phyloP scores from a whole-genome alignment of 2,329 filamentous ascomycete genomes.

The Myriosclerotinia scirpicola region DNA sequence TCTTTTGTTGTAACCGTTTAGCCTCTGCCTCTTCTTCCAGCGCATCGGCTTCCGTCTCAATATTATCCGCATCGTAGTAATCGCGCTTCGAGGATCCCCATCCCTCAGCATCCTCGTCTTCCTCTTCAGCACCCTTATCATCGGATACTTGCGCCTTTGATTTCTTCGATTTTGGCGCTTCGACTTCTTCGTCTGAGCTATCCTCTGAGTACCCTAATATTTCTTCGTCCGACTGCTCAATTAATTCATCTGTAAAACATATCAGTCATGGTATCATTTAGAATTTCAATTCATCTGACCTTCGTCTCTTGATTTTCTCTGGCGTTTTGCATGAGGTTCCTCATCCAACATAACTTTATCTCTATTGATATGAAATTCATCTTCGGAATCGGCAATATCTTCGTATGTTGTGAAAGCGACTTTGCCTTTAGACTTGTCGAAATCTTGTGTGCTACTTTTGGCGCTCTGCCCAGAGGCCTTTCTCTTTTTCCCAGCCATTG shows the following conservation, averaged over 20 bases:
- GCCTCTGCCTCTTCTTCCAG: conserved; percentile 92
- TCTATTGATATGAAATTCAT: conserved; percentile 85
- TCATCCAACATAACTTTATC: conserved; percentile 88
- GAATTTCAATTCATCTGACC: conserved; percentile 43
- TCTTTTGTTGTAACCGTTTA: conserved; percentile 84
- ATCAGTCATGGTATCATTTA: conserved; percentile 5
- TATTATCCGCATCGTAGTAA: conserved; percentile 85
- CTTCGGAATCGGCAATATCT: conserved; percentile 89
- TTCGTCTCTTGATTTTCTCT: conserved; percentile 68
- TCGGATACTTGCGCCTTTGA: conserved; percentile 52
- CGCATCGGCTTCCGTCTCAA: conserved; percentile 67
- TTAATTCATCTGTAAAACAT: conserved; percentile 47
- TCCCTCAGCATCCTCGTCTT: conserved; percentile 62
- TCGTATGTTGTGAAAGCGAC: conserved; percentile 56
- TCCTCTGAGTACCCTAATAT: conserved; percentile 52
- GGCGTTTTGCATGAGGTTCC: conserved; percentile 73
- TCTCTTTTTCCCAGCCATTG: conserved; percentile 25
- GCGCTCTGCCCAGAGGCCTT: conserved; percentile 18
- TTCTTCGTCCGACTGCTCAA: conserved; percentile 64
- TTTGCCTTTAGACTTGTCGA: conserved; percentile 37
- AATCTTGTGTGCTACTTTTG: conserved; percentile 6
- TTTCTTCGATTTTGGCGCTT: conserved; percentile 37
- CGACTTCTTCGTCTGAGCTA: conserved; percentile 43
- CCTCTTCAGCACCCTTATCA: conserved; percentile 55
- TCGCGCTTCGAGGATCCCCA: conserved; percentile 89